These are phyloP conservation scores for Penicillium sp. DNA, from an alignment of 2,329 filamentous ascomycete genomes.

Conservation along the genomic window DNA sequence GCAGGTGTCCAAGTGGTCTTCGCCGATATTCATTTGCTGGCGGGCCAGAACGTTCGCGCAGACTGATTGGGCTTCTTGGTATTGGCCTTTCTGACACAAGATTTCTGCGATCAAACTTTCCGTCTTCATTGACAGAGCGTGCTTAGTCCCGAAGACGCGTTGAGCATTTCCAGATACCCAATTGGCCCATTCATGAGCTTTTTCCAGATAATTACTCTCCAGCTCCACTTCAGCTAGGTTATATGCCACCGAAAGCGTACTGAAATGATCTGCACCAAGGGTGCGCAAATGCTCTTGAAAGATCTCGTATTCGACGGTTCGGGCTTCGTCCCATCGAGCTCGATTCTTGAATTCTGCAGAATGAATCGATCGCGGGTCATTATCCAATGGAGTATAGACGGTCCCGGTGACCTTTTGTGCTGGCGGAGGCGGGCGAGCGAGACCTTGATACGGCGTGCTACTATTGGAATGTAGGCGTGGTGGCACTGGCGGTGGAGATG, in stretches of 20 bases:
- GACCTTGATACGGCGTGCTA: conserved; percentile 25
- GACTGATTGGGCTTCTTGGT: conserved; percentile 31
- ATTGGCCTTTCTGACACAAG: conserved; percentile 25
- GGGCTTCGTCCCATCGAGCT: conserved; percentile 31
- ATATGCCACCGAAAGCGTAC: conserved; percentile 29
- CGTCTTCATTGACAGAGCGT: conserved; percentile 29
- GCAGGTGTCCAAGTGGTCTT: conserved; percentile 32
- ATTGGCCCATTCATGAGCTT: conserved; percentile 32
- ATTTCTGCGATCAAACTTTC: conserved; percentile 33
- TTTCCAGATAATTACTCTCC: conserved; percentile 23
- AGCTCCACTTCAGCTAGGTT: conserved; percentile 32
- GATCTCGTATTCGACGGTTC: conserved; percentile 29
- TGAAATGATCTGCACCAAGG: conserved; percentile 31
- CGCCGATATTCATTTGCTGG: conserved; percentile 35
- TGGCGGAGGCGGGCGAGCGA: conserved; percentile 9
- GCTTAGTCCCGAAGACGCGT: conserved; percentile 27
- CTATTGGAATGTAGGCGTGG: conserved; percentile 32
- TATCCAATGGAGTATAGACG: conserved; percentile 25
- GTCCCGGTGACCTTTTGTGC: conserved; percentile 19
- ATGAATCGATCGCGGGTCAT: conserved; percentile 28
- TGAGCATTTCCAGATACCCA: conserved; percentile 31
- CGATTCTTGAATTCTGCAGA: conserved; percentile 30
- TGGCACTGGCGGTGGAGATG: conserved; percentile 26
- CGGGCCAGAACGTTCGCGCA: conserved; percentile 34
- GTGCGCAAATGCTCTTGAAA: conserved; percentile 32